Evolutionary conservation across 2,329 filamentous ascomycete genomes (phyloP), one percentile per base, ranked within the genome.

Genomic region (Colletotrichum sansevieriae): DNA sequence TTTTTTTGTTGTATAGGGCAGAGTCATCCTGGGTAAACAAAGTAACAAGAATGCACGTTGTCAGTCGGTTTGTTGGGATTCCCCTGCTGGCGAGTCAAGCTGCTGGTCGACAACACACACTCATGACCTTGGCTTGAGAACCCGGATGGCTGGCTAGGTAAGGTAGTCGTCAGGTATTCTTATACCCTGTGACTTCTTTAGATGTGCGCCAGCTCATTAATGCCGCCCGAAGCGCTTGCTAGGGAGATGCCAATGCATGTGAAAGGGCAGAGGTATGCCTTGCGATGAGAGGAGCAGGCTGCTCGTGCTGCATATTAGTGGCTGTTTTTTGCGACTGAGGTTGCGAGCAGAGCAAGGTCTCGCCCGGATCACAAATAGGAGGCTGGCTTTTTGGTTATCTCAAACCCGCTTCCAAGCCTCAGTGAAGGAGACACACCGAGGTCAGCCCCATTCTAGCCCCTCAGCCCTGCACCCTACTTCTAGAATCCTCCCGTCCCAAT

Each of bases 271-370:
- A 22, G 22, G 22, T 22, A 22, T 22, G 18, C 18, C 18, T 18
- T 18, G 18, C 18, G 18, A 18, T 18, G 22, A 22, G 22, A 22
- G 22, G 4, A 22, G 22, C 22, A 22, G 22, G 22, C 22, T 4
- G 22, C 22, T 96, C 20, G 97, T 25, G 25, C 25, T 25, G 25
- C 5, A 25, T 25, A 22, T 22, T 22, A 22, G 3, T 22, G 22
- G 22, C 22, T 68, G 18, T 35, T 59, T 46, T 44, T 46, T 58
- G 10, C 18, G n/a, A 35, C 47, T 41, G 59, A 37, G 58, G 52
- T 66, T 65, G 4, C 13, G 25, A 43, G 9, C 43, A 41, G 49
- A 18, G 57, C 58, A 65, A 54, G 61, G 39, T 25, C 25, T 39
- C n/a, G 15, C 49, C 6, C 20, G 22, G 12, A 39, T 33, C 35